Evolutionary conservation across 495 filamentous ascomycete species (phyloP), one percentile per base, ranked within the genome.

Genomic region (Durotheca rogersii): DNA sequence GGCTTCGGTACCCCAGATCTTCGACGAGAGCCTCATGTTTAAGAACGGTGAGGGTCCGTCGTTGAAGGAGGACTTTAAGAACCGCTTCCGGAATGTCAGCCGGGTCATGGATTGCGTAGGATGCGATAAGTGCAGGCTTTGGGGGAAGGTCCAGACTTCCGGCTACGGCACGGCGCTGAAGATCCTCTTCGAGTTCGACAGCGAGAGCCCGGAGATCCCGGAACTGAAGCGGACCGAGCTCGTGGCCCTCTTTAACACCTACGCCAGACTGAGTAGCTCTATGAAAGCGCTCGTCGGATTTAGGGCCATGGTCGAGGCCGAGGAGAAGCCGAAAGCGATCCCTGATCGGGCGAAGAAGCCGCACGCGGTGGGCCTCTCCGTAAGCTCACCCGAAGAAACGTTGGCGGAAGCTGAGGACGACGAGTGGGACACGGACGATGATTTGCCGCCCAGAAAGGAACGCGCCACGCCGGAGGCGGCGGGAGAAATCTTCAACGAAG

Each of bases 91-190:
- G 56, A 98, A 98, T 56, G 89, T 98, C 42, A 90, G 86, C 56
- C 82, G 93, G 15, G 72, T 97, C 58, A 98, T 98, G 93, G 93
- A 98, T 71, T 98, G 93, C 67, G 93, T 97, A 11, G 93, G 93
- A 15, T 98, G 93, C 69, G 93, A 98, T 72, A 98, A 98, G 72
- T 98, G 93, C 71, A 83, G 93, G 11, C 81, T 98, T 2, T 98
- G 93, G 94, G 93, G 93, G 39, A 98, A 97, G 69, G 69, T 98
- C n/a, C 93, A 98, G 67, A 93, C 90, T 4, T 87, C 86, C 14
- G 93, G 93, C 11, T 97, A 96, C 62, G 94, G 93, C 25, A 90
- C 93, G 1, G 93, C 93, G 7, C 70, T 98, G 27, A 98, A 98
- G 69, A 84, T 98, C 1, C 75, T 98, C 1, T 98, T 97, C 60